Evolutionary conservation across 2,329 filamentous ascomycete species (phyloP), one percentile per base, ranked within the genome.

Genomic region (Hypoxylon sp.): DNA sequence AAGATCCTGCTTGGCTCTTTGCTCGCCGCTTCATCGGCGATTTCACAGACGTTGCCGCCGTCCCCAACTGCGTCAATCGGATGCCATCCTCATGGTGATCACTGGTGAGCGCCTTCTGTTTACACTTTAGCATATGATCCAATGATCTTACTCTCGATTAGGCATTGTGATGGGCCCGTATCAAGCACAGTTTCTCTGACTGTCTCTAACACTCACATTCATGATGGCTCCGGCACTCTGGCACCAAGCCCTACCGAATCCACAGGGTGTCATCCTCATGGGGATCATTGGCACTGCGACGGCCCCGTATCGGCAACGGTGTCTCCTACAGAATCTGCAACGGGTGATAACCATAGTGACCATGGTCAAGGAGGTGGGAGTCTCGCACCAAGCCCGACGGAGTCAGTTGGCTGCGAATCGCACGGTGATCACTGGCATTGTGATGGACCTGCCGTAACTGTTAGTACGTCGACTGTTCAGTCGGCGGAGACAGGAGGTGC

Each of bases 351-450:
- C 27, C 46, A 72, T 33, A 53, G 64, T 30, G 61, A 66, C 13
- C 31, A 71, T 35, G 51, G 35, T 10, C 50, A 59, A 8, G 72
- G 71, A n/a, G 70, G 72, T n/a, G 73, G 46, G 27, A 68, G 63
- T n/a, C 64, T 79, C 3, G 61, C 75, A 22, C 78, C 79, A 2
- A 78, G 77, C n/a, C 78, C 79, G 5, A 81, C 79, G 57, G 77
- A 82, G 37, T 78, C 76, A 6, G 64, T 74, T 4, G 77, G 77
- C 30, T 83, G 81, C 67, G 73, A 78, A 42, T 71, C 81, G 10
- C 81, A 83, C 56, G 78, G 77, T 8, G 81, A 83, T 68, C 81
- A 83, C 74, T 82, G 81, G 73, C 72, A 74, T 56, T 75, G 73
- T 31, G 72, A 73, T 46, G 72, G 70, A 8, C 71, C 73, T 50